Percentiles rank a stretch among this genome's conserved stretches.
Evolutionary conservation across 306 rosid genomes (phyloP).

Genomic region (Cucurbita ficifolia): DNA sequence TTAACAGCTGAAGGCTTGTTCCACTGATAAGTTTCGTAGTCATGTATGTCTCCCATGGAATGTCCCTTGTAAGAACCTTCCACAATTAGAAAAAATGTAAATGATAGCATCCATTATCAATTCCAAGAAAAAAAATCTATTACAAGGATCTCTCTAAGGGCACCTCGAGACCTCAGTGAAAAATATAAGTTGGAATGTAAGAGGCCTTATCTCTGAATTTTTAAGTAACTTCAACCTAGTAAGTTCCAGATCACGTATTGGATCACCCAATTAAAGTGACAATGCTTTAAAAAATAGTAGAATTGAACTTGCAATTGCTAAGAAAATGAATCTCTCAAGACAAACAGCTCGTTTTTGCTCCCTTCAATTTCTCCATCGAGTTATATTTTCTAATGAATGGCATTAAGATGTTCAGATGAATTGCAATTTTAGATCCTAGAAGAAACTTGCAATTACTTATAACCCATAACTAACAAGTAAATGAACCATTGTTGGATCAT

Average conservation of each 20-base stretch:
- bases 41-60: slow-evolving; percentile 99
- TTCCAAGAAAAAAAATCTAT: no score
- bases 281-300: not conserved
- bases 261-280: not conserved
- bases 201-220: not conserved
- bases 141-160: not conserved
- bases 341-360: not conserved
- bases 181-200: not conserved
- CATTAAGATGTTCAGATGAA: not conserved
- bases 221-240: not conserved
- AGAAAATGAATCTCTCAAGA: not conserved
- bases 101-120: not conserved
- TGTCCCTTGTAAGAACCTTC: slow-evolving; percentile 75
- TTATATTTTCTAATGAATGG: not conserved
- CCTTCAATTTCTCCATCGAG: not conserved
- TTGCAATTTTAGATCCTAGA: not conserved
- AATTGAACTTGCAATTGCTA: not conserved
- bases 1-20: slow-evolving; percentile 77
- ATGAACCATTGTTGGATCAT: not conserved
- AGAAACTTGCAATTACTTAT: not conserved
- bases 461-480: not conserved
- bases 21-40: slow-evolving; percentile 80
- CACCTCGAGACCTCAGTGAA: not conserved
- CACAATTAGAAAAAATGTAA: not conserved
- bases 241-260: not conserved